phyloP scores from a whole-genome alignment of 495 filamentous ascomycete genomes.

The Aspergillus panamensis region DNA sequence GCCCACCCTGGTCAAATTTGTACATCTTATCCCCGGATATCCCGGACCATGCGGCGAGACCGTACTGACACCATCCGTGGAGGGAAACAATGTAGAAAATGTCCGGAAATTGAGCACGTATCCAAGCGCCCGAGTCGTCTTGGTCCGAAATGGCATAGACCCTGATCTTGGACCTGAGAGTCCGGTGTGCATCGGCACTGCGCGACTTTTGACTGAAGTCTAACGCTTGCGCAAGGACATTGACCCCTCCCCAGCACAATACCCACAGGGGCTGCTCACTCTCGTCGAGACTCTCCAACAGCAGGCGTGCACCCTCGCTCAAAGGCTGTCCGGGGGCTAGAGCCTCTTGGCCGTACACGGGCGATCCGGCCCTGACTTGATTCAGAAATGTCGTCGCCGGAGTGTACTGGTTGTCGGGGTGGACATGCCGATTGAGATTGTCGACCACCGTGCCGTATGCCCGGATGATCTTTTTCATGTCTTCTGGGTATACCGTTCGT shows the following conservation, averaged over 20 bases:
- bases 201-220: no score
- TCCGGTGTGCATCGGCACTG: no score
- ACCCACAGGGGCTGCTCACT: no score
- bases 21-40: constrained; percentile 41
- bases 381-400: constrained; percentile 27
- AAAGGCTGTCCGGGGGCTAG: no score
- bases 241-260: constrained; percentile 45
- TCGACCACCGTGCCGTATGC: constrained; percentile 36
- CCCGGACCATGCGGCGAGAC: constrained; percentile 40
- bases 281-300: no score
- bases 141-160: constrained; percentile 48
- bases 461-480: constrained; percentile 37
- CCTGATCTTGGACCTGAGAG: constrained; percentile 33
- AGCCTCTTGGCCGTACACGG: constrained; percentile 27
- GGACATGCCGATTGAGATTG: constrained; percentile 40
- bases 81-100: constrained; percentile 42
- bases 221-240: constrained; percentile 43
- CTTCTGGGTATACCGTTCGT: constrained; percentile 28
- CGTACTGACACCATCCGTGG: constrained; percentile 45
- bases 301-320: constrained; percentile 30
- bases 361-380: constrained; percentile 28
- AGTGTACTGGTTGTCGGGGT: constrained; percentile 33
- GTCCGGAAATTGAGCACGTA: constrained; percentile 40
- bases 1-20: constrained; percentile 38
- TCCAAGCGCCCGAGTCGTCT: constrained; percentile 44